Base-by-base conservation (phyloP, 2,329 filamentous ascomycete genomes). In the Monilinia fructigena region DNA sequence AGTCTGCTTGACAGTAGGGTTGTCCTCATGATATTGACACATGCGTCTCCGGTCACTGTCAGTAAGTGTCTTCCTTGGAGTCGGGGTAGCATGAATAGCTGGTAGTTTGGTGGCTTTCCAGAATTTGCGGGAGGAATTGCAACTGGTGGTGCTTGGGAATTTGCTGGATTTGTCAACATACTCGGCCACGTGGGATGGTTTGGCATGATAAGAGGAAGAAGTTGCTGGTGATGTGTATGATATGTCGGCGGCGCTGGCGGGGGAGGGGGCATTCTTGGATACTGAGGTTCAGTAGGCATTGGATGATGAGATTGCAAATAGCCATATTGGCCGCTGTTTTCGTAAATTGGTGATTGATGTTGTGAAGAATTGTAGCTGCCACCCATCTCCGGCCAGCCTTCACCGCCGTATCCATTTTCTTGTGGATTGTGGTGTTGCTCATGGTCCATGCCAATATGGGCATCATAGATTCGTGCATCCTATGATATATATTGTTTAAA, bases 11-110 rank as follows among this genome's bases (percentile, higher is more conserved):
- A 92, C 89, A 59, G 87, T 89, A 28, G 94, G 95, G 76, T 98
- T 89, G 69, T 96, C 90, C 76, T 95, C 90, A 73, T 94, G 91
- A 78, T 94, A 97, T 75, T 92, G 86, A 78, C 95, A 99, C 93
- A 99, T 99, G 55, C 87, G 86, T 71, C 93, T 86, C 70, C 95
- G 90, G 77, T 98, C 93, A 67, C 92, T 89, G 75, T 97, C 92
- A 10, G 93, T 97, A 72, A 99, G 82, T 1, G 94, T 98, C 79
- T 92, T 92, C 72, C 93, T 85, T 4, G 91, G 90, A 58, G 89
- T 91, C 58, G 89, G 80, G 72, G 78, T 81, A 31, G 83, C 80
- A 68, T 81, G 79, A 76, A 85, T 77, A 68, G 82, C 79, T 73
- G 82, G 76, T 59, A 81, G 75, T 69, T 83, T 23, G 80, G 75